These are phyloP conservation scores for Ogataea ganodermae DNA, from an alignment of 805 yeast species.

Conservation along the genomic window DNA sequence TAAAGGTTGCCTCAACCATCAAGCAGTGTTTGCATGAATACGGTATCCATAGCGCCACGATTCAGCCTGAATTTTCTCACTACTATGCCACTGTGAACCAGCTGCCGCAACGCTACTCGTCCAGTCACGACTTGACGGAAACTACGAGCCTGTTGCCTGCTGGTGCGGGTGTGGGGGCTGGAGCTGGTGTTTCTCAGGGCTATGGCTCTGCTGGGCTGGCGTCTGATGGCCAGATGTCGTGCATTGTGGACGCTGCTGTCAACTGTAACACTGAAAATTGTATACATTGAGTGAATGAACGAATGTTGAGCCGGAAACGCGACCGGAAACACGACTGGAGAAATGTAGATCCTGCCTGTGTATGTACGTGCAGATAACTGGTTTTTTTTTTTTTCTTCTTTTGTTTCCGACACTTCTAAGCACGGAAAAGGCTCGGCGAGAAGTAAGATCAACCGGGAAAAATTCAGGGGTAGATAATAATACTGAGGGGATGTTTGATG, in stretches of 20 bases:
- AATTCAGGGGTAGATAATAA: no score
- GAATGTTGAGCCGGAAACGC: neutral
- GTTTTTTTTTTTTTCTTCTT: neutral
- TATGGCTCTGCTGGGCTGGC: slow-evolving; percentile 38
- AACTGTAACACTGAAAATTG: slow-evolving; percentile 52
- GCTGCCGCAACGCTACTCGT: slow-evolving; percentile 34
- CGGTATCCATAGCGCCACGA: slow-evolving; percentile 91
- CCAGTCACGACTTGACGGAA: slow-evolving; percentile 20
- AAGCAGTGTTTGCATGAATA: slow-evolving; percentile 76
- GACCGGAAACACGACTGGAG: neutral
- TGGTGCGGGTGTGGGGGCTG: slow-evolving; percentile 7
- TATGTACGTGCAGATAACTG: no score
- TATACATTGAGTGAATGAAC: slow-evolving; percentile 21
- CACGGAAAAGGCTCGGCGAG: no score
- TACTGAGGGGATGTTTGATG: no score
- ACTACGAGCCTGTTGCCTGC: slow-evolving; percentile 18
- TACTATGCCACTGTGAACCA: slow-evolving; percentile 33
- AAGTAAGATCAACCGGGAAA: no score
- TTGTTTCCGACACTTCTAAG: no score
- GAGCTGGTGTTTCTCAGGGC: slow-evolving; percentile 34
- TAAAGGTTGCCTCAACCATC: slow-evolving; percentile 70
- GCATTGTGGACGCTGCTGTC: slow-evolving; percentile 54
- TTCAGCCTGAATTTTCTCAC: slow-evolving; percentile 84
- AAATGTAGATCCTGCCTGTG: no score
- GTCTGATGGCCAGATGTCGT: slow-evolving; percentile 36